Base-by-base conservation (phyloP, 345 rosid species). In the Rhizophora apiculata region DNA sequence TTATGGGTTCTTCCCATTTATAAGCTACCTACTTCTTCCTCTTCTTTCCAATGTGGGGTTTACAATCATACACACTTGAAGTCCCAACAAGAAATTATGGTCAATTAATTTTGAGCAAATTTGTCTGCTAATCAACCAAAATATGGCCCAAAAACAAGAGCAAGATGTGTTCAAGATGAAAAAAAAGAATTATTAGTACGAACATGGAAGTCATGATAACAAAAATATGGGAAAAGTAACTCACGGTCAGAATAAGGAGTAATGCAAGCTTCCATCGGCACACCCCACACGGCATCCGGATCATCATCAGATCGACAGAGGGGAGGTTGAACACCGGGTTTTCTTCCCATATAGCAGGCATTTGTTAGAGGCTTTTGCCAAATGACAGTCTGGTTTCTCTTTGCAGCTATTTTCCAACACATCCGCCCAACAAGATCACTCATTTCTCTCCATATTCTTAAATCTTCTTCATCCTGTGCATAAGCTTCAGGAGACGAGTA, bases 401-500 rank as follows among this genome's bases (percentile, higher is more conserved):
- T 95, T 13, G 84, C 77, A 69, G 98, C 99, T 67, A 95, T 81
- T 72, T 82, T 92, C 99, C 99, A 95, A 69, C 99, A 95, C 99
- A 95, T 95, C 34, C 97, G 79, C 31, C 75, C 90, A 22, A 87
- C 99, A 70, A 95, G 90, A 71, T 89, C 84, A 76, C 98, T 95
- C 98, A 95, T 92, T 74, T 89, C 88, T 66, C 69, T 92, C 99
- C 99, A 92, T 37, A 95, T 95, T 75, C 87, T 90, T 53, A 87
- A 89, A 87, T 89, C 87, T 74, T 92, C 97, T 72, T 95, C 97
- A 39, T 95, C 98, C 77, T 95, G 98, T 1, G 99, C 99, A 68
- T 95, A 95, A 20, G 97, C 97, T 83, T 95, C 99, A 62, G 99
- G 99, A 67, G 99, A 92, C 6, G 99, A 95, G 80, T 95, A 95